phyloP scores from a whole-genome alignment of 257 asterid species.

The Nicotiana otophora region DNA sequence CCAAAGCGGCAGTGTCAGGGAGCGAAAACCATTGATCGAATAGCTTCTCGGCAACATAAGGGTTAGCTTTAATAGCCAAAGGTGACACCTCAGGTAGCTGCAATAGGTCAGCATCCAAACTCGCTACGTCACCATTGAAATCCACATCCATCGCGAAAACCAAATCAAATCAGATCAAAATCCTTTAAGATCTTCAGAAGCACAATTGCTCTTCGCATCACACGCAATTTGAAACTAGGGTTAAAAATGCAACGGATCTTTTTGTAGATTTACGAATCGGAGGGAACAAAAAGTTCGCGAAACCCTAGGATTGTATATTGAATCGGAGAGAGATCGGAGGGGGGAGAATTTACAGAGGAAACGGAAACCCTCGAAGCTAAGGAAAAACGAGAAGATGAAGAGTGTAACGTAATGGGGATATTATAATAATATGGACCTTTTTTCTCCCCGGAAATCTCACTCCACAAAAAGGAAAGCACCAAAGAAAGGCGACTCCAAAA shows the following conservation, averaged over 20 bases:
- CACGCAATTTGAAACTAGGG: not conserved
- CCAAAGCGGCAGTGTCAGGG: conserved; percentile 71
- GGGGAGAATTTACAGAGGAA: conserved; percentile 12
- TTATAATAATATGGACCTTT: not conserved
- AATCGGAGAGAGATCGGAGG: not conserved
- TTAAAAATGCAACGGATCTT: conserved; percentile 8
- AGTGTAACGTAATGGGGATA: not conserved
- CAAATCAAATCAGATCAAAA: conserved; percentile 16
- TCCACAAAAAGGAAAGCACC: conserved; percentile 6
- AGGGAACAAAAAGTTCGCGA: not conserved
- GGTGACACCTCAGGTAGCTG: conserved; percentile 92
- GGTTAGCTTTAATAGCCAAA: conserved; percentile 70
- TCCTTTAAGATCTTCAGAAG: conserved; percentile 19
- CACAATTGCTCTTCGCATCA: conserved; percentile 1
- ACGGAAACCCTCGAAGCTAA: conserved; percentile 19
- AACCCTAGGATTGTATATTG: not conserved
- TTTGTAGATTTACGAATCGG: not conserved
- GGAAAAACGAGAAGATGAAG: not conserved
- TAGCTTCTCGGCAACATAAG: conserved; percentile 75
- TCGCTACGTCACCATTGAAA: conserved; percentile 72
- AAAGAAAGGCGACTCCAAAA: not conserved
- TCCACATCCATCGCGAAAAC: conserved; percentile 58
- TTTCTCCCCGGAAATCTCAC: conserved; percentile 14
- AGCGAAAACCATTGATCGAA: conserved; percentile 96
- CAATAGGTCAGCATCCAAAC: conserved; percentile 76